A percentile compares a stretch with the other conserved stretches of the same genome.
phyloP scores from a whole-genome alignment of 2,329 filamentous ascomycete genomes.

The Zalaria obscura region DNA sequence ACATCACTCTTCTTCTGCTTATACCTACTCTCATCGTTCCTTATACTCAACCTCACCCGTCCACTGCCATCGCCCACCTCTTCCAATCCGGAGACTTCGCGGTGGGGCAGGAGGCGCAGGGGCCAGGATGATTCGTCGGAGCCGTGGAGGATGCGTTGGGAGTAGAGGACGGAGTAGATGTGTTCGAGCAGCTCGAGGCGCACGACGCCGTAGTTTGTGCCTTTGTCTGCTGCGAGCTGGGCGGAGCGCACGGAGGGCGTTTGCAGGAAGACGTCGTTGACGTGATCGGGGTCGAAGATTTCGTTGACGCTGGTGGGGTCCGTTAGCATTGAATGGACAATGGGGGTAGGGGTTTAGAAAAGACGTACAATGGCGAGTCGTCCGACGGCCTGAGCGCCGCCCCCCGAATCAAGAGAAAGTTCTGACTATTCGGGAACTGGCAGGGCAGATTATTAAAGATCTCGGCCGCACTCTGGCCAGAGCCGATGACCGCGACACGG shows the following conservation, averaged over 20 bases:
- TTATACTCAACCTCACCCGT: constrained; percentile 46
- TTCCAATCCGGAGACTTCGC: constrained; percentile 49
- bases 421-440: constrained; percentile 68
- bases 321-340: too few species aligned
- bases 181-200: constrained; percentile 79
- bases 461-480: constrained; percentile 85
- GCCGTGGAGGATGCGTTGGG: constrained; percentile 60
- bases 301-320: constrained; percentile 60
- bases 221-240: constrained; percentile 54
- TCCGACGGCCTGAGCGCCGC: constrained; percentile 81
- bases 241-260: constrained; percentile 46
- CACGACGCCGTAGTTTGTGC: constrained; percentile 91
- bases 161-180: constrained; percentile 77
- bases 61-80: constrained; percentile 30
- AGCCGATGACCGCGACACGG: constrained; percentile 72
- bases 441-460: constrained; percentile 82
- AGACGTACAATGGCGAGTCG: constrained; percentile 80
- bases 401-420: constrained; percentile 66
- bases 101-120: constrained; percentile 61
- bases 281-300: constrained; percentile 80
- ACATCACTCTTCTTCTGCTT: constrained; percentile 21
- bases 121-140: constrained; percentile 62
- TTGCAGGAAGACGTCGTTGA: constrained; percentile 62
- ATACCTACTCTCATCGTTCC: constrained; percentile 32
- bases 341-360: too few species aligned